These are phyloP conservation scores for Boletus rubescentipes DNA, from an alignment of 768 basidiomycete genomes.

Conservation along the genomic window DNA sequence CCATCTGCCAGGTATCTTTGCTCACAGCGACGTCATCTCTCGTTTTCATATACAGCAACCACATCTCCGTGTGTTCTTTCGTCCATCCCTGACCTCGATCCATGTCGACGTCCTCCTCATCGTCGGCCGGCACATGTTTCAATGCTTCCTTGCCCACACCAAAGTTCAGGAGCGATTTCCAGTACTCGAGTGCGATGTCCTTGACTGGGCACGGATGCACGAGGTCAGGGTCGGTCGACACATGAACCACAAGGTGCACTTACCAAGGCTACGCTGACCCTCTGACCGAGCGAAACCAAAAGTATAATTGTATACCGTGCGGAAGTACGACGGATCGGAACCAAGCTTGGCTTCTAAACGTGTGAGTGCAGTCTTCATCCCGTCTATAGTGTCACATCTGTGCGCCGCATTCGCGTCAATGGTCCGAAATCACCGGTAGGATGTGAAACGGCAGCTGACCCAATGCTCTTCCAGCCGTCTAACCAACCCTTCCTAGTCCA, in stretches of 20 bases:
- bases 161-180: constrained; percentile 73
- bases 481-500: constrained; percentile 74
- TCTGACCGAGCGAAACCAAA: constrained; percentile 77
- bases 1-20: constrained; percentile 90
- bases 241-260: constrained; percentile 22
- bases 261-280: constrained; percentile 80
- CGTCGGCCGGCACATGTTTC: constrained; percentile 39
- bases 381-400: constrained; percentile 65
- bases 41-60: constrained; percentile 72
- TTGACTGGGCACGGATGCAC: constrained; percentile 39
- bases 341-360: constrained; percentile 58
- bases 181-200: constrained; percentile 75
- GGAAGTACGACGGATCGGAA: constrained; percentile 69
- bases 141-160: constrained; percentile 70
- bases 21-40: constrained; percentile 75
- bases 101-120: constrained; percentile 49
- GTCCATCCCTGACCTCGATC: constrained; percentile 55
- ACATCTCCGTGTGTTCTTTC: constrained; percentile 61
- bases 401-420: background rate
- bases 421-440: constrained; percentile 2
- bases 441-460: constrained; percentile 43
- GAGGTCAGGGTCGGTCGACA: constrained; percentile 1
- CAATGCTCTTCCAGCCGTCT: constrained; percentile 75
- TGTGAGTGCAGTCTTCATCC: constrained; percentile 57
- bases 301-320: constrained; percentile 73